Evolutionary conservation across 129 eudicot genomes (phyloP).

Genomic region (Saposhnikovia divaricata): DNA sequence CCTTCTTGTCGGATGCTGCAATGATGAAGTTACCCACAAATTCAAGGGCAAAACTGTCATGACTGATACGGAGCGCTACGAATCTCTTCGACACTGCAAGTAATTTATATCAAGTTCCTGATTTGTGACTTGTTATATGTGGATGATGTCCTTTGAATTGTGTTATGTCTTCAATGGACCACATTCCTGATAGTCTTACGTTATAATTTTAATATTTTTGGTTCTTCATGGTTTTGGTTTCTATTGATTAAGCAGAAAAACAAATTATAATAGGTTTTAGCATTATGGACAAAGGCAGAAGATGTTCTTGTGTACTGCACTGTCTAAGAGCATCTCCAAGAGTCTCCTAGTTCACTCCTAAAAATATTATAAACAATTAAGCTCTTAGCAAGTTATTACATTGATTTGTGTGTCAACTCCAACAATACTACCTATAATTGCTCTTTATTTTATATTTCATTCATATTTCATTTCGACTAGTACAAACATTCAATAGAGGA

Average conservation of each 20-base stretch:
- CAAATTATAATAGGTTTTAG: not conserved
- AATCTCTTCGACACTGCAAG: conserved; percentile 37
- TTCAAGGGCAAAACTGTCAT: conserved; percentile 35
- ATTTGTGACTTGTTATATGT: not conserved
- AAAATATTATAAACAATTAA: too few species aligned
- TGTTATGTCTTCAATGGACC: not conserved
- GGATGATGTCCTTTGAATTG: not conserved
- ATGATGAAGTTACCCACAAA: conserved; percentile 29
- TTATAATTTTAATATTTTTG: not conserved
- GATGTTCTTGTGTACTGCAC: not conserved
- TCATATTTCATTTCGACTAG: too few species aligned
- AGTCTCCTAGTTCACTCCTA: too few species aligned
- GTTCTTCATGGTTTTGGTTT: not conserved
- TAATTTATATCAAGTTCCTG: not conserved
- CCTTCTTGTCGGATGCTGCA: conserved; percentile 37
- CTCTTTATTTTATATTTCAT: too few species aligned
- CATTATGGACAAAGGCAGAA: not conserved
- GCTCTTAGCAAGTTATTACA: too few species aligned
- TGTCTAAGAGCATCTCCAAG: too few species aligned
- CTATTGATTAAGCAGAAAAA: not conserved
- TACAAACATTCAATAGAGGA: too few species aligned
- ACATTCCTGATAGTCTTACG: not conserved
- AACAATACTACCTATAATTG: too few species aligned
- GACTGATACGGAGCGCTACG: conserved; percentile 33
- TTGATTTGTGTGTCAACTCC: too few species aligned